A percentile compares a stretch with the other conserved stretches of the same genome.
These are phyloP conservation scores for Lactarius hatsudake DNA, from an alignment of 768 basidiomycete species.

Conservation along the genomic window DNA sequence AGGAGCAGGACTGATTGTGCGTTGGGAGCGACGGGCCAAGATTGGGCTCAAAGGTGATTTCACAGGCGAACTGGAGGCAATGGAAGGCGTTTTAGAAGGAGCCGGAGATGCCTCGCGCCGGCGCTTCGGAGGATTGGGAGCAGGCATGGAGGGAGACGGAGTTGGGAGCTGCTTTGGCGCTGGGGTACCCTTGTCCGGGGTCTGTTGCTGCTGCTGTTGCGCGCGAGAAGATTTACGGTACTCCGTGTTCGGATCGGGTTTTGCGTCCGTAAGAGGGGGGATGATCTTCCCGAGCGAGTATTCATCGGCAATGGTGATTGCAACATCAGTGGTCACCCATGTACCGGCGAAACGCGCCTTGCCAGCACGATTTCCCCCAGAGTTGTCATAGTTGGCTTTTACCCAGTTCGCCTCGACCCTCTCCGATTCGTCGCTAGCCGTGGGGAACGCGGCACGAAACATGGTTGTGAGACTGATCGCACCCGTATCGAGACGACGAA, in stretches of 20 bases:
- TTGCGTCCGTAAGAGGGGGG: conserved; percentile 61
- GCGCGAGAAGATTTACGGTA: conserved; percentile 70
- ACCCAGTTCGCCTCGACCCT: conserved; percentile 81
- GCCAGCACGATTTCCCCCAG: conserved; percentile 61
- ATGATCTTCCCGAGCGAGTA: conserved; percentile 67
- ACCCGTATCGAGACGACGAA: conserved; percentile 89
- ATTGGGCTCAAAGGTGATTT: conserved; percentile 21
- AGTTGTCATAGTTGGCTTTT: conserved; percentile 69
- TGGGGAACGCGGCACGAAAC: conserved; percentile 93
- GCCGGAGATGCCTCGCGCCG: conserved; percentile 69
- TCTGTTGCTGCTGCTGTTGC: conserved; percentile 34
- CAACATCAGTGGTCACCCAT: conserved; percentile 72
- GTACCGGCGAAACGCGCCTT: conserved; percentile 83
- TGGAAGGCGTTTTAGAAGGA: conserved; percentile 40
- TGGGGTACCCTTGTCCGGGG: conserved; percentile 25
- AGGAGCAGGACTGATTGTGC: conserved; percentile 42
- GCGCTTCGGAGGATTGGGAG: conserved; percentile 35
- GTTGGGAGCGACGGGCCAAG: conserved; percentile 43
- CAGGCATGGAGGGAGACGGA: conserved; percentile 38
- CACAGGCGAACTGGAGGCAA: conserved; percentile 26
- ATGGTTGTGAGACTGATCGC: conserved; percentile 92
- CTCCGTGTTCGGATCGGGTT: conserved; percentile 71
- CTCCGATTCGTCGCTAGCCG: conserved; percentile 72
- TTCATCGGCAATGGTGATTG: conserved; percentile 60
- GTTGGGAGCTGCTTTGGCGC: conserved; percentile 33